phyloP scores from a whole-genome alignment of 2,329 filamentous ascomycete genomes.

The Botrytis elliptica region DNA sequence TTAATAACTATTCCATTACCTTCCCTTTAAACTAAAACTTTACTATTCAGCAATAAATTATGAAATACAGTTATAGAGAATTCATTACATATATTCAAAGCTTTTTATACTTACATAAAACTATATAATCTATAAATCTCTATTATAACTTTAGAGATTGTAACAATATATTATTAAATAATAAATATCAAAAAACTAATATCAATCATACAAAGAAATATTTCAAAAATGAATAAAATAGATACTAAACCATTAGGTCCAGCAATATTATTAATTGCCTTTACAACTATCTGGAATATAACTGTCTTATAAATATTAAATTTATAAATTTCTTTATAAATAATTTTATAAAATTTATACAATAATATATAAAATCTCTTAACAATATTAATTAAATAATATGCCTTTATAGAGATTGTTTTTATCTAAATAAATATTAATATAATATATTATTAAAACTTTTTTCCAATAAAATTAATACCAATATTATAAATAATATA shows the following conservation, averaged over 20 bases:
- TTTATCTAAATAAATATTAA: no score
- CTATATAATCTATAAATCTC: accelerated
- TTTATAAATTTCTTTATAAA: no score
- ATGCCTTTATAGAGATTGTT: accelerated
- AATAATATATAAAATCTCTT: no score
- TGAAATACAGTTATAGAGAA: no score
- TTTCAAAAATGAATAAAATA: not conserved
- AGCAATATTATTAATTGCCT: not conserved
- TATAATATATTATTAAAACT: no score
- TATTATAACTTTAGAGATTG: not conserved
- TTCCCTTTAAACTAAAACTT: accelerated
- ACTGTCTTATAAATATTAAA: accelerated
- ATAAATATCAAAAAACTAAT: accelerated
- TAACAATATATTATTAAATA: accelerated
- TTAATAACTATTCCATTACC: accelerated
- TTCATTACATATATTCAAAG: no score
- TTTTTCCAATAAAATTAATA: no score
- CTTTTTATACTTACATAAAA: accelerated
- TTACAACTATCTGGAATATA: not conserved
- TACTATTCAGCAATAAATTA: no score
- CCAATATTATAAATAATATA: no score
- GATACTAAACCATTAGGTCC: accelerated
- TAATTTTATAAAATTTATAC: accelerated
- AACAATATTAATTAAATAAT: no score
- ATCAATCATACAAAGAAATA: accelerated